Percentiles rank a stretch among this genome's conserved stretches.
phyloP scores from a whole-genome alignment of 768 basidiomycete genomes.

The Amanita inopinata region DNA sequence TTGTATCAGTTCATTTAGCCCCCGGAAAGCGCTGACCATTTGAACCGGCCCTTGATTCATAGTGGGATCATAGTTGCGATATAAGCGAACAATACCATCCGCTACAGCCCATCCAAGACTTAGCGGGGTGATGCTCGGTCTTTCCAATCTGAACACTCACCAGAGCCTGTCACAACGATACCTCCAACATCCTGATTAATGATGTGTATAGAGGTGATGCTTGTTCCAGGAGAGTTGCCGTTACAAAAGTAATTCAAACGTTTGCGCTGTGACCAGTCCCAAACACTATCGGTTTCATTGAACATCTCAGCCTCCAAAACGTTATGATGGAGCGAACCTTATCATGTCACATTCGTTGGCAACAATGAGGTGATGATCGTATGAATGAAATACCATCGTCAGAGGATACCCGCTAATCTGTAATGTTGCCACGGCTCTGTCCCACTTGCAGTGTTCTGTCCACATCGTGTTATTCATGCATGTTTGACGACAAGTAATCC shows the following conservation, averaged over 20 bases:
- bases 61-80: conserved; percentile 80
- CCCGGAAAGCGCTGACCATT: conserved; percentile 92
- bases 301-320: neutral
- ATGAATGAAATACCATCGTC: conserved; percentile 85
- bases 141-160: conserved; percentile 31
- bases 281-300: conserved; percentile 47
- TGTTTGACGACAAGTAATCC: conserved; percentile 8
- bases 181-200: conserved; percentile 96
- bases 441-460: conserved; percentile 60
- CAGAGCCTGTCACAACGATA: conserved; percentile 78
- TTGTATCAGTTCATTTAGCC: conserved; percentile 67
- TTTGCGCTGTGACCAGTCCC: conserved; percentile 85
- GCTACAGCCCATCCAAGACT: conserved; percentile 38
- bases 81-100: conserved; percentile 87
- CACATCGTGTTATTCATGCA: conserved; percentile 2
- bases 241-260: conserved; percentile 81
- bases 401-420: conserved; percentile 52
- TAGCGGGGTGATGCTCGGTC: neutral
- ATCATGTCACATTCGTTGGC: conserved; percentile 83
- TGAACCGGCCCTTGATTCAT: conserved; percentile 67
- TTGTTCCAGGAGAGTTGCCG: conserved; percentile 73
- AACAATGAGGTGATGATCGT: conserved; percentile 79
- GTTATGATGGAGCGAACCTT: conserved; percentile 39
- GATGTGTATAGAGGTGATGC: conserved; percentile 81
- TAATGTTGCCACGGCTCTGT: conserved; percentile 57